Conservation (phyloP, 2,329 filamentous ascomycete genomes). For the Paecilomyces dactylethromorphus region DNA sequence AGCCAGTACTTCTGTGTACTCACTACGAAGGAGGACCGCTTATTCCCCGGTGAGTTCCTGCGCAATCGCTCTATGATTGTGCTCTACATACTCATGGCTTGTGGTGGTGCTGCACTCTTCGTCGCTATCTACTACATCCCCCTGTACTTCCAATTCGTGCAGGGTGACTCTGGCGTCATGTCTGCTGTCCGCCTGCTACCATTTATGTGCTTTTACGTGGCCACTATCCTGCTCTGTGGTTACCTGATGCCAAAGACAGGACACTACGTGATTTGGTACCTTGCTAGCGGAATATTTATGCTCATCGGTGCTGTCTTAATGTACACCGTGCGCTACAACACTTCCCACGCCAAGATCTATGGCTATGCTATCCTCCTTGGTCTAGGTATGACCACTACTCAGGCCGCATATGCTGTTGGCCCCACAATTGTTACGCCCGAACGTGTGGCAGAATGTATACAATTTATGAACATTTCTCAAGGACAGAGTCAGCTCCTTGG, state of each 20-base stretch:
- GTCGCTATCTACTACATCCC: constrained; percentile 45
- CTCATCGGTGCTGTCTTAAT: constrained; percentile 15
- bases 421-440: constrained; percentile 6
- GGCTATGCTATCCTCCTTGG: constrained; percentile 18
- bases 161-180: constrained; percentile 28
- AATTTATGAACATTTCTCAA: constrained; percentile 34
- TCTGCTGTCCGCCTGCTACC: constrained; percentile 22
- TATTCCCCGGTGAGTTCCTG: constrained; percentile 47
- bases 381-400: constrained; percentile 12
- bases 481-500: constrained; percentile 30
- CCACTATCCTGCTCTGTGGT: constrained; percentile 12
- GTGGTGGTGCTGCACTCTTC: constrained; percentile 30
- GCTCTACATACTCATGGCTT: constrained; percentile 37
- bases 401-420: constrained; percentile 14
- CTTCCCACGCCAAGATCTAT: constrained; percentile 14
- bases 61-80: constrained; percentile 30
- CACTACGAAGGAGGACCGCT: constrained; percentile 36
- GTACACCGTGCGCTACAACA: constrained; percentile 12
- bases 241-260: constrained; percentile 12
- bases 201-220: constrained; percentile 14
- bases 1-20: constrained; percentile 38
- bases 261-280: constrained; percentile 17
- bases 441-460: constrained; percentile 15
- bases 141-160: constrained; percentile 47
- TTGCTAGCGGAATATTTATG: constrained; percentile 13